These are phyloP conservation scores for Ophiostoma tasmaniense DNA, from an alignment of 2,329 filamentous ascomycete genomes.

Conservation along the genomic window DNA sequence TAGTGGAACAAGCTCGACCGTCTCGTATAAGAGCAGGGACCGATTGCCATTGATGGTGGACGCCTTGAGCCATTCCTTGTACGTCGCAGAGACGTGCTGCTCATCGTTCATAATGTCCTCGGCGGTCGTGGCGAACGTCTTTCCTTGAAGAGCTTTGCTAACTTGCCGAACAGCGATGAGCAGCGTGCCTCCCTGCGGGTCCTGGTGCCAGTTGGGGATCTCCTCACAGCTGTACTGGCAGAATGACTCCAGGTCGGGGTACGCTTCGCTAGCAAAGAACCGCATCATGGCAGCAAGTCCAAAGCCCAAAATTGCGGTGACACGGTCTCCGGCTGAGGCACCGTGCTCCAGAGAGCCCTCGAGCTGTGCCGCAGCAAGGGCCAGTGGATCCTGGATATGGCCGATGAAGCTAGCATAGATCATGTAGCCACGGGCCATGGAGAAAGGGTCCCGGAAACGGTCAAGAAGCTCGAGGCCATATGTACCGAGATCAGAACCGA, in stretches of 20 bases:
- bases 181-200: conserved; percentile 62
- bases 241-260: conserved; percentile 60
- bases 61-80: conserved; percentile 50
- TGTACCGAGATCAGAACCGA: conserved; percentile 56
- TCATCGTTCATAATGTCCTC: conserved; percentile 56
- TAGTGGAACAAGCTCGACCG: conserved; percentile 53
- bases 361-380: conserved; percentile 48
- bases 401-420: conserved; percentile 62
- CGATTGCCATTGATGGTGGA: conserved; percentile 52
- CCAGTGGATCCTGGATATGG: conserved; percentile 57
- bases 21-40: conserved; percentile 60
- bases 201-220: conserved; percentile 61
- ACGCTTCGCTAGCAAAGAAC: conserved; percentile 61
- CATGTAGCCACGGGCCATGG: conserved; percentile 59
- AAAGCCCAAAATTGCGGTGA: conserved; percentile 62
- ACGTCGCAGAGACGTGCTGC: conserved; percentile 50
- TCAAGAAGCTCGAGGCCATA: conserved; percentile 57
- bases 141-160: conserved; percentile 64
- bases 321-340: conserved; percentile 59
- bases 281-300: conserved; percentile 58
- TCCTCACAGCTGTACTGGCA: conserved; percentile 67
- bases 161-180: conserved; percentile 59
- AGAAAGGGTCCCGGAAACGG: conserved; percentile 54
- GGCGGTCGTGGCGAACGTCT: conserved; percentile 48
- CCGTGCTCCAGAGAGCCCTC: conserved; percentile 60